Base-by-base conservation (phyloP, 2,329 filamentous ascomycete species). In the Scopulariopsis brevicaulis region DNA sequence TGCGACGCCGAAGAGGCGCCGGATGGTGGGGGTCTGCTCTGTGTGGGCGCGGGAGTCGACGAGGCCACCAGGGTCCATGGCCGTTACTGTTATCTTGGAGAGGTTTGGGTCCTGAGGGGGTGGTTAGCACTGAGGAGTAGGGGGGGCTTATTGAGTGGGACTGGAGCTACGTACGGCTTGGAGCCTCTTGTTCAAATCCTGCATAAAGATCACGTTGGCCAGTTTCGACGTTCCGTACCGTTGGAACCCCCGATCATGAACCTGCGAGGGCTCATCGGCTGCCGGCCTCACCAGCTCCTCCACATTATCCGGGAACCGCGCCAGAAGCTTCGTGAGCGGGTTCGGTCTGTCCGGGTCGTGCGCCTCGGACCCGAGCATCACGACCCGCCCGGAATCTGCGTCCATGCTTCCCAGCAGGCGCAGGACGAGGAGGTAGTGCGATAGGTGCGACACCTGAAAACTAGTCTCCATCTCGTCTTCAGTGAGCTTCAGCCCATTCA, bases 171-270 rank as follows among this genome's bases (percentile, higher is more conserved):
- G n/a, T 22, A 1, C 60, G 18, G 64, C 2, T 18, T 57, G 53
- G 0, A 66, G 46, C 11, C 53, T 61, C 10, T n/a, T 20, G 40
- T 63, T 64, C 1, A 65, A 59, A 1, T 66, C 63, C 1, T 64
- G 58, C 65, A 65, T 65, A n/a, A 65, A 64, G 59, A 65, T 61
- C 20, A 65, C 59, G 55, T 65, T 65, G 0, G 61, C 61, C 5
- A 66, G 35, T 20, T 66, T 66, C 0, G 64, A 53, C 1, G 59
- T 62, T 4, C 59, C 63, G 10, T 66, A 66, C 2, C 63, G 54
- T 37, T 65, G 62, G 2, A 66, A 66, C 1, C 65, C 65, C 11
- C 59, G 58, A 11, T 63, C 60, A 14, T 65, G 55, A 8, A 62
- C 62, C 2, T 60, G 8, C 6, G 18, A 25, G 1, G 55, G 55